Conservation (phyloP, 2,329 filamentous ascomycete genomes). For the Daldinia eschscholtzii region DNA sequence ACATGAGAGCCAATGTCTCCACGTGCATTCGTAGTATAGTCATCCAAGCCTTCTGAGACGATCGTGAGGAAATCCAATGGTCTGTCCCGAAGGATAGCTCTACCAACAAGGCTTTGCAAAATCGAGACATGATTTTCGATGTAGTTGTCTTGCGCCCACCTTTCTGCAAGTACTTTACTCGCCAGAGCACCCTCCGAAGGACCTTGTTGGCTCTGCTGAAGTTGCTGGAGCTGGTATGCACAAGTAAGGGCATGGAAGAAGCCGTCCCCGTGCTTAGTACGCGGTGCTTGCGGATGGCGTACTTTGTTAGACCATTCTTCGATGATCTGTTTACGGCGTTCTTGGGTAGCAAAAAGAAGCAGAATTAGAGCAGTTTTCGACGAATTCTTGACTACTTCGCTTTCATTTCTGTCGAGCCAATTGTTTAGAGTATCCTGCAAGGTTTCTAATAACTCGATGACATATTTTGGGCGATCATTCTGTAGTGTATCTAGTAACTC, state of each 20-base stretch:
- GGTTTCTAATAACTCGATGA: slow-evolving; percentile 43
- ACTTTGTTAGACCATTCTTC: slow-evolving; percentile 62
- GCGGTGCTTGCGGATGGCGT: slow-evolving; percentile 50
- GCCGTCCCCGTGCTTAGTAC: slow-evolving; percentile 59
- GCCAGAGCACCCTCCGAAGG: slow-evolving; percentile 45
- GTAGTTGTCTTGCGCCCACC: slow-evolving; percentile 65
- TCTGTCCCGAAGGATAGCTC: slow-evolving; percentile 59
- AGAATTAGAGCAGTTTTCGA: slow-evolving; percentile 66
- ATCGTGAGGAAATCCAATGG: slow-evolving; percentile 59
- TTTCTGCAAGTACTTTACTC: slow-evolving; percentile 60
- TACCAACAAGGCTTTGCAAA: slow-evolving; percentile 65
- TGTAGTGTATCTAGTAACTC: slow-evolving; percentile 38
- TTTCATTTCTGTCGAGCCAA: slow-evolving; percentile 65
- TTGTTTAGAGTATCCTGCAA: slow-evolving; percentile 55
- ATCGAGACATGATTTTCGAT: slow-evolving; percentile 68
- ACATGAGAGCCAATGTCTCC: slow-evolving; percentile 93
- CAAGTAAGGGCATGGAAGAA: slow-evolving; percentile 67
- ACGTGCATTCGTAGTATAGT: slow-evolving; percentile 90
- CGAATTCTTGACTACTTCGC: slow-evolving; percentile 62
- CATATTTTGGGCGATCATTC: slow-evolving; percentile 23
- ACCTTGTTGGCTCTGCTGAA: slow-evolving; percentile 53
- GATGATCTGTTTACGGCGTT: slow-evolving; percentile 57
- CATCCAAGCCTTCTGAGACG: slow-evolving; percentile 75
- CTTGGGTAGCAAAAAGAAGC: slow-evolving; percentile 58
- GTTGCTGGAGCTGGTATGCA: slow-evolving; percentile 59